Percentiles rank a stretch among this genome's conserved stretches.
phyloP scores from a whole-genome alignment of 345 rosid species.

The Hibiscus syriacus region DNA sequence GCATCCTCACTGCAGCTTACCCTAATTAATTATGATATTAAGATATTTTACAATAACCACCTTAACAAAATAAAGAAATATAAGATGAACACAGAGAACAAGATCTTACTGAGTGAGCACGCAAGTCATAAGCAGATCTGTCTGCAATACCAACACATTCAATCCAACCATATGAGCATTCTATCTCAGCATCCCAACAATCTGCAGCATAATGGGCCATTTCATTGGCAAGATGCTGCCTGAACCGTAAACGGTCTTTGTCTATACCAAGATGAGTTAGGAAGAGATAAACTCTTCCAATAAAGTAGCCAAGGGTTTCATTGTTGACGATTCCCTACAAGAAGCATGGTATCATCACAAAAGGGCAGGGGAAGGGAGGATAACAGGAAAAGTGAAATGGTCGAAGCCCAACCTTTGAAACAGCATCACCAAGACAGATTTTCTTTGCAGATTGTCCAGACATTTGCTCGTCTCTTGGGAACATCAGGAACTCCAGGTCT shows the following conservation, averaged over 20 bases:
- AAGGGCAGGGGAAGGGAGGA: neutral
- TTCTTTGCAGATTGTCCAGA: constrained; percentile 71
- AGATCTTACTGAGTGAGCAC: constrained; percentile 65
- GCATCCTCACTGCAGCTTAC: no score
- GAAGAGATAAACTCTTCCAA: constrained; percentile 91
- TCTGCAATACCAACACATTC: constrained; percentile 99
- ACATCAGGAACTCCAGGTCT: constrained; percentile 74
- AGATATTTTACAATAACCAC: neutral
- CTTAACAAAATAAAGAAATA: neutral
- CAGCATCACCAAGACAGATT: constrained; percentile 65
- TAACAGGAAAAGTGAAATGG: neutral
- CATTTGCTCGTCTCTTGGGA: constrained; percentile 83
- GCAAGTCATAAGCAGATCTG: constrained; percentile 85
- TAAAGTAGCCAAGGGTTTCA: constrained; percentile 90
- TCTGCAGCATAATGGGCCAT: constrained; percentile 99
- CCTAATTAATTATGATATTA: neutral
- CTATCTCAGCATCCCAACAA: constrained; percentile 99
- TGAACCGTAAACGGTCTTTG: constrained; percentile 66
- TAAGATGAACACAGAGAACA: neutral
- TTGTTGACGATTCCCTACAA: constrained; percentile 83
- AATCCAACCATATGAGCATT: constrained; percentile 89
- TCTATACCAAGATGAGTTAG: constrained; percentile 76
- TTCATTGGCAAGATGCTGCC: constrained; percentile 96
- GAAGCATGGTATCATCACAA: constrained; percentile 6
- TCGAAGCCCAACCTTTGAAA: constrained; percentile 45